phyloP scores from a whole-genome alignment of 148 eudicot genomes.

The Camellia sinensis region DNA sequence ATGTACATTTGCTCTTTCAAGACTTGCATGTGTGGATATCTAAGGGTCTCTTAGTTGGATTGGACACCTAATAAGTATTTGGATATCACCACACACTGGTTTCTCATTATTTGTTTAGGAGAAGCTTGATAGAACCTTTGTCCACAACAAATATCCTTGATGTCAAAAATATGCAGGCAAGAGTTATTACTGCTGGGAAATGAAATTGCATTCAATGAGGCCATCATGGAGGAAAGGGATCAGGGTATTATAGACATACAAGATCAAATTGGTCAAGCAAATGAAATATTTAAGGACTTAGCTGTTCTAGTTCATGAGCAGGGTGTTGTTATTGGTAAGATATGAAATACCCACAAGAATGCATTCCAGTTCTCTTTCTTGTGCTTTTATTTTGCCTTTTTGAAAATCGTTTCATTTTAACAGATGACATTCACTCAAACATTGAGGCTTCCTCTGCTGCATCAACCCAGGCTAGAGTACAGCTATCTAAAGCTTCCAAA shows the following conservation, averaged over 20 bases:
- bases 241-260: conserved; percentile 69
- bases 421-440: conserved; percentile 62
- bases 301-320: conserved; percentile 75
- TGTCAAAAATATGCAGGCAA: conserved; percentile 44
- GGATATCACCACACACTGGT: not conserved
- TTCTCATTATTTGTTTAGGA: conserved; percentile 1
- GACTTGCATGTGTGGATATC: not conserved
- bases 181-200: conserved; percentile 60
- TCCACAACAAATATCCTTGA: not conserved
- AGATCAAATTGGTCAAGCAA: conserved; percentile 67
- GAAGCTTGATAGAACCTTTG: not conserved
- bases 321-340: conserved; percentile 61
- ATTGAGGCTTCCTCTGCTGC: conserved; percentile 58
- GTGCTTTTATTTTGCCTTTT: not conserved
- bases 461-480: conserved; percentile 57
- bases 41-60: not conserved
- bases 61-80: not conserved
- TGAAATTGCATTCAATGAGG: conserved; percentile 69
- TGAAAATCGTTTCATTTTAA: conserved; percentile 1
- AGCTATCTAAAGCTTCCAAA: conserved; percentile 61
- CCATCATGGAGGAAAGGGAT: conserved; percentile 67
- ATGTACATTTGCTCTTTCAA: not conserved
- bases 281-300: conserved; percentile 74
- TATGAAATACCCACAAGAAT: conserved; percentile 5
- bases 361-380: conserved; percentile 4